Conservation (phyloP, 352 stramenopile species). For the Achlya hypogyna region DNA sequence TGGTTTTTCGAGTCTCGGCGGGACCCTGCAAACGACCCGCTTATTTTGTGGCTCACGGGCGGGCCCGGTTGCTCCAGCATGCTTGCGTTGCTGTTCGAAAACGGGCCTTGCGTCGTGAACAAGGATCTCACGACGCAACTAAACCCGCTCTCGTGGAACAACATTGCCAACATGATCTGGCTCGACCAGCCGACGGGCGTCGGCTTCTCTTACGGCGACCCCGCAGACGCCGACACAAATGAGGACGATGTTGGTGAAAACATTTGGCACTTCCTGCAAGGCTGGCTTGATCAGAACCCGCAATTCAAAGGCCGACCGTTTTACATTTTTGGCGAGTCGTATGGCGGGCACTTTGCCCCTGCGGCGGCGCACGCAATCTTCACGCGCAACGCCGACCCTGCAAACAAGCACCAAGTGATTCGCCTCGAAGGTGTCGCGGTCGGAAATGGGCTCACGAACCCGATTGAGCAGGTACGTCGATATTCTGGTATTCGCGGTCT, state of each 20-base stretch:
- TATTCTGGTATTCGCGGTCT: neutral
- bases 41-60: slow-evolving; percentile 59
- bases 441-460: slow-evolving; percentile 67
- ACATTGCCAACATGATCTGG: slow-evolving; percentile 57
- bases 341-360: slow-evolving; percentile 58
- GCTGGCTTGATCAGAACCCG: slow-evolving; percentile 45
- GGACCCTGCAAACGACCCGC: slow-evolving; percentile 30
- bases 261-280: slow-evolving; percentile 60
- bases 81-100: slow-evolving; percentile 51
- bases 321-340: slow-evolving; percentile 66
- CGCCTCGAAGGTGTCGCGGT: slow-evolving; percentile 72
- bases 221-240: slow-evolving; percentile 32
- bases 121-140: slow-evolving; percentile 35
- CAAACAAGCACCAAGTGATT: slow-evolving; percentile 22
- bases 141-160: slow-evolving; percentile 57
- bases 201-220: slow-evolving; percentile 40
- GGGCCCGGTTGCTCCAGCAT: slow-evolving; percentile 55
- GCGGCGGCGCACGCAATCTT: slow-evolving; percentile 45
- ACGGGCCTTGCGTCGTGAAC: slow-evolving; percentile 48
- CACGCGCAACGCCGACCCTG: slow-evolving; percentile 25
- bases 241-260: slow-evolving; percentile 49
- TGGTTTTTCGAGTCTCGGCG: slow-evolving; percentile 45
- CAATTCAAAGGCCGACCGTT: slow-evolving; percentile 42
- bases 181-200: slow-evolving; percentile 54
- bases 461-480: slow-evolving; percentile 29